Evolutionary conservation across 1,284 basidiomycete genomes (phyloP).

Genomic region (Pisolithus thermaeus): DNA sequence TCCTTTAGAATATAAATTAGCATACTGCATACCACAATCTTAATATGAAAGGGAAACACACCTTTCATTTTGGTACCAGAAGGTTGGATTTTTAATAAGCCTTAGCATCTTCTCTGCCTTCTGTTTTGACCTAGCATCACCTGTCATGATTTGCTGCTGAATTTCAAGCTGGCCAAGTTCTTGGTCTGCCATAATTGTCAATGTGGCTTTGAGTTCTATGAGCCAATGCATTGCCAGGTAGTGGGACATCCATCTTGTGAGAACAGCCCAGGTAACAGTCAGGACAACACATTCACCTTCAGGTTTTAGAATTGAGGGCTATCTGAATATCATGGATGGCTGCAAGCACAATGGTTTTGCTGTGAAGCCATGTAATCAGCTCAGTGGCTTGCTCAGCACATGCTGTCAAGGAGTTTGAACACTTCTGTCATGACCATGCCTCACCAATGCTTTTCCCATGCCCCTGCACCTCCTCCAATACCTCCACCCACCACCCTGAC

Average conservation of each 20-base stretch:
- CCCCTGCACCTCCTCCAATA: too few relatives aligned
- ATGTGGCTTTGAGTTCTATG: constrained; percentile 15
- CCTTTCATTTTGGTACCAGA: constrained; percentile 9
- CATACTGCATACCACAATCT: neutral
- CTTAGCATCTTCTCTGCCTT: constrained; percentile 1
- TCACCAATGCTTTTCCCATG: too few relatives aligned
- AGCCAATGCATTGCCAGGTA: constrained; percentile 25
- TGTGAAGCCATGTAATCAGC: constrained; percentile 25
- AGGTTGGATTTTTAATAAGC: constrained; percentile 6
- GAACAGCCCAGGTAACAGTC: constrained; percentile 14
- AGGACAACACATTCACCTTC: neutral
- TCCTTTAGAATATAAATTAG: neutral
- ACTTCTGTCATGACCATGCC: too few relatives aligned
- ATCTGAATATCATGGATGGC: constrained; percentile 14
- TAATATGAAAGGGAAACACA: neutral
- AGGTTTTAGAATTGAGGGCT: neutral
- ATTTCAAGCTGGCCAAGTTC: neutral
- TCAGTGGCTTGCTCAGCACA: constrained; percentile 14
- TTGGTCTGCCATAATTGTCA: constrained; percentile 6
- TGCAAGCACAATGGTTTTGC: constrained; percentile 22
- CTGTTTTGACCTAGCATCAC: neutral
- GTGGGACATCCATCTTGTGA: constrained; percentile 31
- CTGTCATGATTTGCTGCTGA: neutral
- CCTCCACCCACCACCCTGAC: too few relatives aligned
- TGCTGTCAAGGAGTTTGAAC: neutral